Base-by-base conservation (phyloP, 345 rosid genomes). In the Durio zibethinus region DNA sequence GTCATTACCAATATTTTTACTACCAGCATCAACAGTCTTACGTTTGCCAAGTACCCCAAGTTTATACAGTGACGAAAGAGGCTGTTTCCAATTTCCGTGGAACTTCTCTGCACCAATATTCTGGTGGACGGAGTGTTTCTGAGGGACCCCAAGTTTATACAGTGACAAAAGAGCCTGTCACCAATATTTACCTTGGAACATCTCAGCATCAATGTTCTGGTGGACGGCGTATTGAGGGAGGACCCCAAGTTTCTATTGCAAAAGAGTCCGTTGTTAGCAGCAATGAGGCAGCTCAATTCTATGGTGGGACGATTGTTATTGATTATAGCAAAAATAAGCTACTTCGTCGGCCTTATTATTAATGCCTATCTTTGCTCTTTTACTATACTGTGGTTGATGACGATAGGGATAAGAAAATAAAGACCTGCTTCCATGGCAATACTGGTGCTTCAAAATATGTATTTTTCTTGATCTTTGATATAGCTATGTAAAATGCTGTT, bases 201-300 rank as follows among this genome's bases (percentile, higher is more conserved):
- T 73, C 78, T 54, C 69, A 53, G 47, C 70, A 38, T 40, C 73
- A 68, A 33, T 31, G 10, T 16, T 35, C 53, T 36, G 64, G 64
- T 5, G 12, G 33, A 33, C 18, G 45, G 2, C 15, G 4, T 12
- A 18, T 54, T 54, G 21, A 20, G 12, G 35, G 16, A 20, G 31
- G 11, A 16, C 3, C 18, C 38, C 52, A 21, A 14, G 38, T 7
- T 61, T 59, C 25, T 43, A 43, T 31, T 10, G 29, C 27, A 3
- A 70, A 60, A 43, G 64, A 23, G 43, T 14, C 38, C 4, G 33
- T 1, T 25, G 27, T 73, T 27, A 27, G 3, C 23, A 36, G 43
- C 47, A 53, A 52, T 6, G 64, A 78, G 64, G 72, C 73, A 15
- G 77, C 72, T 72, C 25, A 36, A 14, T 21, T 14, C 18, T 62